Evolutionary conservation across 2,329 filamentous ascomycete genomes (phyloP).

Genomic region (Colletotrichum brevisporum): DNA sequence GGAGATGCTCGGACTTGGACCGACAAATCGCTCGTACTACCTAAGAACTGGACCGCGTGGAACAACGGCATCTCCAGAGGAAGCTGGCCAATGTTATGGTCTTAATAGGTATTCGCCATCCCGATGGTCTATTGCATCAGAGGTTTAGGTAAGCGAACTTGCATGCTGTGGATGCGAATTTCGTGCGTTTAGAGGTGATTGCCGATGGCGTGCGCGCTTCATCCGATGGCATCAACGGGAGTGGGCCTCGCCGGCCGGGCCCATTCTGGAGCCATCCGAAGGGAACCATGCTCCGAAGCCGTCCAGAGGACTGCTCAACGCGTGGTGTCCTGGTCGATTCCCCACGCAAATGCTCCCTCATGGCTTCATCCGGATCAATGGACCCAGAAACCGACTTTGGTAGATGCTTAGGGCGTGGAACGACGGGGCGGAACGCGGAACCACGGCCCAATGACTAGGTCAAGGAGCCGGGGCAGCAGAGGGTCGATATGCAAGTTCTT

Average conservation of each 20-base stretch:
- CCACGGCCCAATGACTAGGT: constrained; percentile 4
- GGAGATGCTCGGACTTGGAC: constrained; percentile 10
- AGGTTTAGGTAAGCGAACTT: constrained; percentile 4
- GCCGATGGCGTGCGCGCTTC: constrained; percentile 37
- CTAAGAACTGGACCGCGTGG: background rate
- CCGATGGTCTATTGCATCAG: constrained; percentile 32
- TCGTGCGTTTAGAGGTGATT: constrained; percentile 5
- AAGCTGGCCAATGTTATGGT: constrained; percentile 3
- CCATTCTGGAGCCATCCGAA: constrained; percentile 1
- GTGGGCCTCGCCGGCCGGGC: constrained; percentile 19
- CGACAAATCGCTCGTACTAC: background rate
- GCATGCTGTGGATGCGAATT: constrained; percentile 2
- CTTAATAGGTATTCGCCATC: constrained; percentile 14
- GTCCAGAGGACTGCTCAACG: background rate
- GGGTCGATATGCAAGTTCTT: background rate
- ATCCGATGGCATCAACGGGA: constrained; percentile 38
- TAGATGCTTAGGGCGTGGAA: constrained; percentile 13
- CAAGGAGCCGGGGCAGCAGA: background rate
- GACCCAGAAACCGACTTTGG: constrained; percentile 2
- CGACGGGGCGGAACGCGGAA: constrained; percentile 21
- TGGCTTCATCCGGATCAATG: constrained; percentile 3
- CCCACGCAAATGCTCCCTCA: constrained; percentile 11
- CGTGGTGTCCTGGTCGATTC: background rate
- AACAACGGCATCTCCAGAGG: background rate
- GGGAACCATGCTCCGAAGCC: background rate